These are phyloP conservation scores for Ustilago xerochloae DNA, from an alignment of 1,284 basidiomycete genomes.

Conservation along the genomic window DNA sequence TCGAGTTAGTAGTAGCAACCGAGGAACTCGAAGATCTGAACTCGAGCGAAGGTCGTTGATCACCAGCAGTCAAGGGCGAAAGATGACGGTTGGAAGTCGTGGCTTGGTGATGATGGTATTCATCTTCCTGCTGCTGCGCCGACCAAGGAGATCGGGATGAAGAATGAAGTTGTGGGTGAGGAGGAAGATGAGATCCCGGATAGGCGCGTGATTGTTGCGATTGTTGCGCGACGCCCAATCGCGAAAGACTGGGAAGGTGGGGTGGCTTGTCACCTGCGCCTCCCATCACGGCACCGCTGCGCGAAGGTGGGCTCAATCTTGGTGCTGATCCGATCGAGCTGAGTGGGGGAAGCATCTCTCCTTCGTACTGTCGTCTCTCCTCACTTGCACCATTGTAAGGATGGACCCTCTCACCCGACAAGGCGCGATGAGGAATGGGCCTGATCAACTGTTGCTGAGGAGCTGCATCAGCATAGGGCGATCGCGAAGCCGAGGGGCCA, in stretches of 20 bases:
- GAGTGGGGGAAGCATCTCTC: constrained; percentile 2
- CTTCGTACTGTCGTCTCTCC: constrained; percentile 25
- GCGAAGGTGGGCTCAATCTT: constrained; percentile 11
- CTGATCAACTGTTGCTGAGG: constrained; percentile 11
- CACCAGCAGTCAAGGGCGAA: neutral
- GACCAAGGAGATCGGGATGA: constrained; percentile 3
- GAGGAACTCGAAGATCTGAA: constrained; percentile 33
- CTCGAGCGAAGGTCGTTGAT: constrained; percentile 22
- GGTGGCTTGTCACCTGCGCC: constrained; percentile 4
- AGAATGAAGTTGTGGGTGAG: constrained; percentile 9
- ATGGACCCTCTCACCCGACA: neutral
- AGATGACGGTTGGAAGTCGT: neutral
- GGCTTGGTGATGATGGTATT: neutral
- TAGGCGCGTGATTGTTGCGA: constrained; percentile 1
- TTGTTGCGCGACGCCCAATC: constrained; percentile 2
- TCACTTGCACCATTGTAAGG: neutral
- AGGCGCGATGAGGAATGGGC: constrained; percentile 11
- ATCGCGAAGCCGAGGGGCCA: neutral
- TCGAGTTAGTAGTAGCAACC: constrained; percentile 17
- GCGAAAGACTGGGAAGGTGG: constrained; percentile 26
- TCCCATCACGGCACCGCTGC: too few relatives aligned
- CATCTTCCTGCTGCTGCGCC: neutral
- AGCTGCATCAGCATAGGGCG: neutral
- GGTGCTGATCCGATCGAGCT: neutral
- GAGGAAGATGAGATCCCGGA: constrained; percentile 5